Percentiles rank a stretch among this genome's conserved stretches.
phyloP scores from a whole-genome alignment of 352 stramenopile genomes.

The Phytophthora capsici region DNA sequence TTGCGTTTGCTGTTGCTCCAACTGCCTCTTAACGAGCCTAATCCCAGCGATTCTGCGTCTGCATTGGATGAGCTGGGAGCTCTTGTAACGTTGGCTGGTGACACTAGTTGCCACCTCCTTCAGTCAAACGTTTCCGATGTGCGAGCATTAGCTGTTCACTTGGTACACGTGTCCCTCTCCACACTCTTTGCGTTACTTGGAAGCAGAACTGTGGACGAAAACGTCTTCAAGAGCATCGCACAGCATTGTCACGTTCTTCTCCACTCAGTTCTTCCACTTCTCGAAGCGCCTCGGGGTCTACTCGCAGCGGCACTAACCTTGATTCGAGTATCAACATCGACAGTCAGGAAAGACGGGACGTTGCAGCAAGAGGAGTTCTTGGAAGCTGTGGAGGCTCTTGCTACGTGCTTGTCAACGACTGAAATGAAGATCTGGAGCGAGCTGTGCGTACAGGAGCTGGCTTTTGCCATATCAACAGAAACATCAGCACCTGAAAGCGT shows the following conservation, averaged over 20 bases:
- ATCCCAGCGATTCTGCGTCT: constrained; percentile 8
- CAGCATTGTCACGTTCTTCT: constrained; percentile 61
- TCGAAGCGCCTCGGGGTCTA: constrained; percentile 31
- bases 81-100: constrained; percentile 33
- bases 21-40: background rate
- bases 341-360: background rate
- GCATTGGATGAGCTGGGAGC: constrained; percentile 28
- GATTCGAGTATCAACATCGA: constrained; percentile 23
- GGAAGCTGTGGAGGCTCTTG: constrained; percentile 31
- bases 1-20: constrained; percentile 31
- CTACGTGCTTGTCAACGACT: constrained; percentile 33
- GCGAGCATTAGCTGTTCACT: constrained; percentile 29
- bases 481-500: constrained; percentile 1
- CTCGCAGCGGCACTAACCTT: constrained; percentile 20
- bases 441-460: constrained; percentile 66
- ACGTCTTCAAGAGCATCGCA: constrained; percentile 28
- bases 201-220: constrained; percentile 15
- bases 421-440: constrained; percentile 57
- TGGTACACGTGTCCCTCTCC: constrained; percentile 30
- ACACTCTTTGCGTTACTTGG: constrained; percentile 29
- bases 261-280: constrained; percentile 47
- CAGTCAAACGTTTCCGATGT: constrained; percentile 14
- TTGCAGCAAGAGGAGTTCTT: constrained; percentile 14
- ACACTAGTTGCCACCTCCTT: constrained; percentile 34
- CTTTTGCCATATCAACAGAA: constrained; percentile 44